Evolutionary conservation across 208 protist genomes (phyloP), one percentile per base, ranked within the genome.

Genomic region (Acanthamoeba lenticulata): DNA sequence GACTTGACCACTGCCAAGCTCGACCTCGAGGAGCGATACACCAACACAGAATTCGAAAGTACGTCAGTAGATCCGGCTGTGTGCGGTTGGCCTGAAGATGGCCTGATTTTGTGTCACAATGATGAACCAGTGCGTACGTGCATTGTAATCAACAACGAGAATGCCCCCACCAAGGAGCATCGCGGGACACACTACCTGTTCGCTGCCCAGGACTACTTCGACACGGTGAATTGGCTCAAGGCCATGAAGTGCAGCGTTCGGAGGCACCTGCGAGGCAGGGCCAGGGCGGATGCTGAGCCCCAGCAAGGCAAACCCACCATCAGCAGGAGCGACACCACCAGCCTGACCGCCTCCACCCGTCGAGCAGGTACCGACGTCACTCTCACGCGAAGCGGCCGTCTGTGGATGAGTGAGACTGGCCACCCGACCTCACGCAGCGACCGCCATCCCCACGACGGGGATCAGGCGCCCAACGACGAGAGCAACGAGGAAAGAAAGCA

Each of bases 201-300:
- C 45, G 60, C 60, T n/a, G n/a, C 62, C n/a, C 42, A 86, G 77
- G 45, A 40, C 42, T 60, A 29, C 27, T 34, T 86, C 2, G 45
- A 21, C 45, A 86, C 77, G 44, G 13, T 19, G n/a, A 49, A 86
- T 24, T 86, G 77, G 77, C 38, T 86, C n/a, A 32, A 86, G 45
- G 77, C 77, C 77, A 86, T 86, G 77, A 49, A 86, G 45, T 44
- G 32, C 29, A 86, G 77, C 77, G 77, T 86, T n/a, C n/a, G n/a
- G n/a, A n/a, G n/a, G n/a, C n/a, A 36, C 4, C 9, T 29, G 32
- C 69, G 69, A 44, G 69, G 45, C 45, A 52, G 45, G 9, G 11
- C 29, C 29, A 69, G 11, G 21, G 29, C 60, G 47, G 15, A 52
- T 69, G 11, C 29, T 9, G 9, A 7, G 29, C 32, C 29, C 7